These are phyloP conservation scores for Pouteria glomerata DNA, from an alignment of 148 eudicot species.

Conservation along the genomic window DNA sequence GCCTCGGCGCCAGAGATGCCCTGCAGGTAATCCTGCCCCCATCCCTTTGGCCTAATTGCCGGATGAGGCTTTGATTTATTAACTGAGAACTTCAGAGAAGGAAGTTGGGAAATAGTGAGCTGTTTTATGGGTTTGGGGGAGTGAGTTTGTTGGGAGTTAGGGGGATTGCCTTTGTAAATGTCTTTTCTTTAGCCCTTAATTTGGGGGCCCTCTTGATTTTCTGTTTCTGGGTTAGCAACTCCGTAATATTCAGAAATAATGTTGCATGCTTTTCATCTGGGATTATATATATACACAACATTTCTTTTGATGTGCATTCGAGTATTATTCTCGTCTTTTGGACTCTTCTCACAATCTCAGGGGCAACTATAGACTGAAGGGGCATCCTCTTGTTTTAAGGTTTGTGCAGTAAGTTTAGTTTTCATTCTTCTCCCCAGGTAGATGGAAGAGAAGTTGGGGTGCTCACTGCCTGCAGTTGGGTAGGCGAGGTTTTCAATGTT, in stretches of 20 bases:
- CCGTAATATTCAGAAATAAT: slow-evolving; percentile 40
- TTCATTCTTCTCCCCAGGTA: no score
- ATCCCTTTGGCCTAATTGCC: slow-evolving; percentile 37
- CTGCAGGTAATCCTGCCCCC: slow-evolving; percentile 56
- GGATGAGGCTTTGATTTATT: slow-evolving; percentile 17
- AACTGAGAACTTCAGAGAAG: slow-evolving; percentile 5
- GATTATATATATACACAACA: neutral
- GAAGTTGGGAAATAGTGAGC: neutral
- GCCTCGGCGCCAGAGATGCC: slow-evolving; percentile 78
- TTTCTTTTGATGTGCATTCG: neutral
- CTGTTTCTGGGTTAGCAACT: no score
- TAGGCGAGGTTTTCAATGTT: no score
- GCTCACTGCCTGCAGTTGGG: no score
- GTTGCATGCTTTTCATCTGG: slow-evolving; percentile 26
- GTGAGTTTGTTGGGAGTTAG: slow-evolving; percentile 25
- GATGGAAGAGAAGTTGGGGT: no score
- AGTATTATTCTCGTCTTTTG: no score
- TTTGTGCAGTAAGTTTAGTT: no score
- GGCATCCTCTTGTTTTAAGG: no score
- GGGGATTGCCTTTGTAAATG: slow-evolving; percentile 26
- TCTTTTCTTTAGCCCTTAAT: no score
- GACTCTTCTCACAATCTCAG: no score
- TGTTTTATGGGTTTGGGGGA: slow-evolving; percentile 14
- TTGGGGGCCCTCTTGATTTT: slow-evolving; percentile 18
- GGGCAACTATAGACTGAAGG: no score